A percentile compares a stretch with the other conserved stretches of the same genome.
Evolutionary conservation across 805 yeast genomes (phyloP).

Genomic region (Candida argentea): DNA sequence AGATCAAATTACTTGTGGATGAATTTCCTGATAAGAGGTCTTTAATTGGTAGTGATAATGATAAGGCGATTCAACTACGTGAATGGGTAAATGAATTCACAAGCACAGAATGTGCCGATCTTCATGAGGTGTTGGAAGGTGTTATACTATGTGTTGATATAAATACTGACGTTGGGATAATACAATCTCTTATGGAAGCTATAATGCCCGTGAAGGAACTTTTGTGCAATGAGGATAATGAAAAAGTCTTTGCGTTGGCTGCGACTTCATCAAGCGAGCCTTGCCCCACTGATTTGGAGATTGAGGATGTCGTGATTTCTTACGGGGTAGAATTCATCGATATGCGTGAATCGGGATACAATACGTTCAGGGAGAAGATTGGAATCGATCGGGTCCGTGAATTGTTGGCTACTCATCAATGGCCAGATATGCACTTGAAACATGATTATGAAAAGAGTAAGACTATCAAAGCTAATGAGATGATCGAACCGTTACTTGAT

Average conservation of each 20-base stretch:
- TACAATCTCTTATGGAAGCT: constrained; percentile 6
- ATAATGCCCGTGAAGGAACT: no score
- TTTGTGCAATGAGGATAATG: neutral
- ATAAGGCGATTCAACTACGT: constrained; percentile 8
- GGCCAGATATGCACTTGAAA: constrained; percentile 23
- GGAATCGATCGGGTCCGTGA: constrained; percentile 37
- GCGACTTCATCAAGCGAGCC: constrained; percentile 4
- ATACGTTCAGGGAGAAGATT: constrained; percentile 32
- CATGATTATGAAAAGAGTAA: constrained; percentile 13
- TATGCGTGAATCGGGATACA: constrained; percentile 18
- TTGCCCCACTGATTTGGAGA: constrained; percentile 9
- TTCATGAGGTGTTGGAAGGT: constrained; percentile 39
- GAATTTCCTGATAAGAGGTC: constrained; percentile 19
- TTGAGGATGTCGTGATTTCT: constrained; percentile 29
- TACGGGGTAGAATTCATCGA: constrained; percentile 36
- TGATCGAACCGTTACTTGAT: constrained; percentile 18
- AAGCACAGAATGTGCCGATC: constrained; percentile 26
- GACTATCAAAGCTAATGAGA: constrained; percentile 11
- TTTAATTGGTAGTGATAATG: neutral
- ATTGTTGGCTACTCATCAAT: constrained; percentile 38
- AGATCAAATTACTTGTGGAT: constrained; percentile 24
- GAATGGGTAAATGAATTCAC: constrained; percentile 32
- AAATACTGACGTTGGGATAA: constrained; percentile 3
- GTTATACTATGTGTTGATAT: constrained; percentile 31
- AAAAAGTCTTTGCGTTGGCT: constrained; percentile 27